A percentile compares a stretch with the other conserved stretches of the same genome.
These are phyloP conservation scores for Jatropha multifida DNA, from an alignment of 441 rosid species.

Conservation along the genomic window DNA sequence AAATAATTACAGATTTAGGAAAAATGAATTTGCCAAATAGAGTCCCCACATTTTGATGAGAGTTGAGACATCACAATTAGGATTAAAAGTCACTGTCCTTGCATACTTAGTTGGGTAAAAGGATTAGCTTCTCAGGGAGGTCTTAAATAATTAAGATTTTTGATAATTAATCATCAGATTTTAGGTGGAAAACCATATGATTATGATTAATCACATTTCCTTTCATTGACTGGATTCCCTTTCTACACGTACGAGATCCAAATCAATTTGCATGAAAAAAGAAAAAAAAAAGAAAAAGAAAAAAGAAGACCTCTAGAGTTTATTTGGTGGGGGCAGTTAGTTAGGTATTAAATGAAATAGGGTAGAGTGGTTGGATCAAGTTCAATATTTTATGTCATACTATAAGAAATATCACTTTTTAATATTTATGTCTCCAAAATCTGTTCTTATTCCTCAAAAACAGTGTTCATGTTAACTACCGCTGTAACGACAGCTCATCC, in stretches of 20 bases:
- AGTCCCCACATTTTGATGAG: slow-evolving; percentile 8
- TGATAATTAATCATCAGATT: too few species aligned
- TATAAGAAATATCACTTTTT: too few species aligned
- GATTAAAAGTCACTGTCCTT: slow-evolving; percentile 13
- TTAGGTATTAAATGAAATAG: background rate
- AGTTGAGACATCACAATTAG: slow-evolving; percentile 21
- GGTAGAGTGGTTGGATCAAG: slow-evolving; percentile 23
- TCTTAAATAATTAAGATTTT: background rate
- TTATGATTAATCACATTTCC: background rate
- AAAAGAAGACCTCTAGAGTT: background rate
- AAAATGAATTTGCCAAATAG: background rate
- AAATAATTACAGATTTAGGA: background rate
- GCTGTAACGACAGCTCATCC: background rate
- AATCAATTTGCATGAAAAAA: too few species aligned
- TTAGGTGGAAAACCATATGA: background rate
- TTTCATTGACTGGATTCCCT: slow-evolving; percentile 5
- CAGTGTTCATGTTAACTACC: background rate
- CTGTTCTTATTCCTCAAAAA: background rate
- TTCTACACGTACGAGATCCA: too few species aligned
- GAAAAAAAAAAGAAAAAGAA: background rate
- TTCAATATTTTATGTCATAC: background rate
- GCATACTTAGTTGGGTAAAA: background rate
- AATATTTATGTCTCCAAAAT: background rate
- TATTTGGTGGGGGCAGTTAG: slow-evolving; percentile 21
- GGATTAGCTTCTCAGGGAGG: slow-evolving; percentile 7